Base-by-base conservation (phyloP, 441 rosid genomes). In the Eruca vesicaria region DNA sequence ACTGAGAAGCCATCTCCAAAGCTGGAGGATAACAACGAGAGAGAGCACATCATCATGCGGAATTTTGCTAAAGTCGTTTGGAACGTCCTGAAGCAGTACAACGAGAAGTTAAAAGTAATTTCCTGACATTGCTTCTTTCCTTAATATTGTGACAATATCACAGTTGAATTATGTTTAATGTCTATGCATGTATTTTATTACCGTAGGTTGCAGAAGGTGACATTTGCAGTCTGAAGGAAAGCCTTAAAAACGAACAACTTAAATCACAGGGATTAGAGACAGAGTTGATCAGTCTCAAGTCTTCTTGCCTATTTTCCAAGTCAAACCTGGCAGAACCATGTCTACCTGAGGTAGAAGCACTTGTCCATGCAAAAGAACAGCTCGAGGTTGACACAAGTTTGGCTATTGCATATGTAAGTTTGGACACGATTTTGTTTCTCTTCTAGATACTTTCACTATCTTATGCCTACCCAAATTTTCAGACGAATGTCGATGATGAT, bases 1-100 rank as follows among this genome's bases (percentile, higher is more conserved):
- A 53, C 31, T 33, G 70, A 78, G n/a, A 55, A 4, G 63, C 68
- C 69, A 65, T 16, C 71, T 72, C 66, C 58, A 19, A 76, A 60
- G 48, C 58, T 74, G 20, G 79, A 57, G 52, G 64, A 71, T 60
- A 81, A 63, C 36, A 80, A 33, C 48, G 86, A 90, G 43, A 86
- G 92, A 78, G 79, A 80, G 72, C 66, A 85, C 76, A 80, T 65
- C 73, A 86, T 87, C 59, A 86, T 80, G 86, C 87, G 84, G 56
- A 87, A 85, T 78, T 87, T 95, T 83, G 89, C 97, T 32, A 87
- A 83, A 86, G 88, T 88, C 73, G 6, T 89, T 69, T 91, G 93
- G 98, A 91, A 74, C 33, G 88, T 93, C 61, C 79, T 95, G 85
- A 90, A 90, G 89, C 88, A 89, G 82, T 80, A 84, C 72, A 88